Base-by-base conservation (phyloP, 176 grass and related monocot genomes). In the Stipa capillata region DNA sequence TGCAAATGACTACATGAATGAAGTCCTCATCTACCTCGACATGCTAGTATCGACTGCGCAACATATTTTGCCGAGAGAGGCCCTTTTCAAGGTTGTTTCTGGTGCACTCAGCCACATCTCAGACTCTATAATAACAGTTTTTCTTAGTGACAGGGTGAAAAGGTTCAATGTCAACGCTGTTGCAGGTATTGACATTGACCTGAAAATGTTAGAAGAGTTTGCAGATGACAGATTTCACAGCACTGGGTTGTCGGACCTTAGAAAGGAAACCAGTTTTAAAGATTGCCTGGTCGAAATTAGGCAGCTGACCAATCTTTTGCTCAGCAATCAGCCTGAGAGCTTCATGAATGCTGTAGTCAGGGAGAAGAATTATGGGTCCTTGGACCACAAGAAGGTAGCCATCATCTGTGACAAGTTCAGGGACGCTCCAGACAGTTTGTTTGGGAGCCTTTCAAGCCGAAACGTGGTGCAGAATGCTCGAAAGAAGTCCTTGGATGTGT, bases 1-100 rank as follows among this genome's bases (percentile, higher is more conserved):
- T 15, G 85, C 43, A 21, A 97, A 97, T 86, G 93, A 97, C 69
- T 97, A 97, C 54, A 97, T 97, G 77, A 90, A 97, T 34, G 93
- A 89, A 69, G 80, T 93, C 17, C 33, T 97, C 53, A 82, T 97
- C 60, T 93, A 79, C 80, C 87, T 97, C 17, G 76, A 93, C 73
- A 69, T 27, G 1, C 53, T 93, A 40, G 44, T 90, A 15, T 90
- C 90, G 32, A 75, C 79, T 53, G 87, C 87, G 55, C 83, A 89
- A 63, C 85, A 93, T 59, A 86, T 90, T 76, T 69, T 97, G 62
- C 87, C 90, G 40, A 84, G 76, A 44, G 93, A 97, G 8, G 87
- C 83, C 0, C 70, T 97, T 29, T 90, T 85, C 74, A 89, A 90
- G 72, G 48, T 97, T 33, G 82, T 77, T 49, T 85, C 77, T 61